A percentile compares a stretch with the other conserved stretches of the same genome.
Conservation (phyloP, 2,329 filamentous ascomycete species). For the Dendrostoma leiphaemia region DNA sequence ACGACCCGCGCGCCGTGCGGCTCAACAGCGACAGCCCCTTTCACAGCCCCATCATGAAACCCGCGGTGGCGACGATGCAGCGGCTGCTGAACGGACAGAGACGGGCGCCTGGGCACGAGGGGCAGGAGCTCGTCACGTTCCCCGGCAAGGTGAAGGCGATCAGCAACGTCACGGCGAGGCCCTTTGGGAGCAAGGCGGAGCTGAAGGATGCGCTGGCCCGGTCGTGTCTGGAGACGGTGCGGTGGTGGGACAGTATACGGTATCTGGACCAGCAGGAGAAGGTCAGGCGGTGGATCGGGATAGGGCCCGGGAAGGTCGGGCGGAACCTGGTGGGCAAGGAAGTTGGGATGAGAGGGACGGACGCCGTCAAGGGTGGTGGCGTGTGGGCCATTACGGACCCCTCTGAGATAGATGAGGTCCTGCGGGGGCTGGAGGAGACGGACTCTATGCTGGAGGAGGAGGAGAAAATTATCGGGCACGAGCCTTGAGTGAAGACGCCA, state of each 20-base stretch:
- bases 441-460: conserved; percentile 51
- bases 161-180: conserved; percentile 80
- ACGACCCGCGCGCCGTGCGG: conserved; percentile 84
- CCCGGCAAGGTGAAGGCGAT: conserved; percentile 75
- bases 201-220: conserved; percentile 76
- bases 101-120: conserved; percentile 49
- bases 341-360: conserved; percentile 79
- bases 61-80: conserved; percentile 73
- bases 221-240: conserved; percentile 86
- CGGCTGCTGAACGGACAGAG: conserved; percentile 61
- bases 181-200: conserved; percentile 71
- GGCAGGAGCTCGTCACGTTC: conserved; percentile 68
- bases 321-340: conserved; percentile 93
- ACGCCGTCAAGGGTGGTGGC: conserved; percentile 80
- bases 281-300: conserved; percentile 83
- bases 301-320: conserved; percentile 91
- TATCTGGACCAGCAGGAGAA: conserved; percentile 83
- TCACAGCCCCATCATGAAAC: conserved; percentile 88
- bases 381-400: conserved; percentile 91
- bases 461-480: conserved; percentile 25
- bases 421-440: conserved; percentile 65
- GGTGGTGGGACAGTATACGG: conserved; percentile 91
- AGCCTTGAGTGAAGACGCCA: conserved; percentile 1
- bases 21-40: conserved; percentile 88
- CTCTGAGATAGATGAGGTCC: conserved; percentile 67